Percentiles rank a stretch among this genome's conserved stretches.
These are phyloP conservation scores for Prototheca wickerhamii DNA, from an alignment of 163 green algal genomes.

Conservation along the genomic window DNA sequence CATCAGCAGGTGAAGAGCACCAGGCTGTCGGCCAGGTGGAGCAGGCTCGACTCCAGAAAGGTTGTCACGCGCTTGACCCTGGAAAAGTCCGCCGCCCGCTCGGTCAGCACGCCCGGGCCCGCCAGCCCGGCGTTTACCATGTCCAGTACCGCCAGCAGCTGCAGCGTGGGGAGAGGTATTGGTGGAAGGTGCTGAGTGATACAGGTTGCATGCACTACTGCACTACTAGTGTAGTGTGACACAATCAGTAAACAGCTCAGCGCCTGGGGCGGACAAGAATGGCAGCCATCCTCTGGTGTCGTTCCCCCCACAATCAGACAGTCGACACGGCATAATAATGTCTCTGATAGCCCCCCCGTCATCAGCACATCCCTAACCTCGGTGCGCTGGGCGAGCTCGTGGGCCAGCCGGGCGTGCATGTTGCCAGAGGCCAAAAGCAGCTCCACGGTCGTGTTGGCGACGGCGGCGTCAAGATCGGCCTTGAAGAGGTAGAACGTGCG, in stretches of 20 bases:
- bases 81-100: conserved; percentile 11
- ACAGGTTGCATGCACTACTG: too few species aligned
- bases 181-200: background rate
- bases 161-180: background rate
- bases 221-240: too few species aligned
- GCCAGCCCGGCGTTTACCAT: conserved; percentile 12
- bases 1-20: conserved; percentile 46
- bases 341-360: too few species aligned
- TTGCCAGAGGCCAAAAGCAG: conserved; percentile 52
- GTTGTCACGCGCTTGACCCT: conserved; percentile 16
- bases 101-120: conserved; percentile 9
- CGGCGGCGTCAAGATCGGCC: conserved; percentile 25
- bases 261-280: too few species aligned
- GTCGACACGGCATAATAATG: too few species aligned
- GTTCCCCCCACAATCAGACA: too few species aligned
- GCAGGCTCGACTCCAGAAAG: conserved; percentile 37
- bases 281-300: too few species aligned
- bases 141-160: conserved; percentile 47
- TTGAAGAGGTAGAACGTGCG: conserved; percentile 80
- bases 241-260: too few species aligned
- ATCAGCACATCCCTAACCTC: conserved; percentile 39
- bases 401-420: conserved; percentile 41
- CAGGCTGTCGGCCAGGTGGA: conserved; percentile 42
- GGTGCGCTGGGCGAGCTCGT: conserved; percentile 46
- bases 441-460: conserved; percentile 30